Percentiles rank a stretch among this genome's conserved stretches.
Conservation (phyloP, 129 eudicot species). For the sunflower (Helianthus annuus) region HanXRQr2.0-SUNRISE NC_035444.2:61923757-61924256, state of each 20-base stretch:
- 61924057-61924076: background rate
- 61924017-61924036: constrained; percentile 1
- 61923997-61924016: constrained; percentile 27
- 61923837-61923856: too few species aligned
- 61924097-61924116: background rate
- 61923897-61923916: too few species aligned
- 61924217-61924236: background rate
- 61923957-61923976: constrained; percentile 35
- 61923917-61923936: background rate
- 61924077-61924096: background rate
- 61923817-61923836: too few species aligned
- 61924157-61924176: background rate
- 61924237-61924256: too few species aligned
- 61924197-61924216: background rate
- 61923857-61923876: too few species aligned
- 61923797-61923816: too few species aligned
- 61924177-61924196: background rate
- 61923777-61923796: too few species aligned
- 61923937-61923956: constrained; percentile 36
- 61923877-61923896: too few species aligned
- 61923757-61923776: too few species aligned
- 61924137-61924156: background rate
- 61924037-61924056: constrained; percentile 24
- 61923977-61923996: constrained; percentile 9
- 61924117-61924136: too few species aligned